These are phyloP conservation scores for Nitzschia inconspicua DNA, from an alignment of 108 stramenopile genomes.

Conservation along the genomic window DNA sequence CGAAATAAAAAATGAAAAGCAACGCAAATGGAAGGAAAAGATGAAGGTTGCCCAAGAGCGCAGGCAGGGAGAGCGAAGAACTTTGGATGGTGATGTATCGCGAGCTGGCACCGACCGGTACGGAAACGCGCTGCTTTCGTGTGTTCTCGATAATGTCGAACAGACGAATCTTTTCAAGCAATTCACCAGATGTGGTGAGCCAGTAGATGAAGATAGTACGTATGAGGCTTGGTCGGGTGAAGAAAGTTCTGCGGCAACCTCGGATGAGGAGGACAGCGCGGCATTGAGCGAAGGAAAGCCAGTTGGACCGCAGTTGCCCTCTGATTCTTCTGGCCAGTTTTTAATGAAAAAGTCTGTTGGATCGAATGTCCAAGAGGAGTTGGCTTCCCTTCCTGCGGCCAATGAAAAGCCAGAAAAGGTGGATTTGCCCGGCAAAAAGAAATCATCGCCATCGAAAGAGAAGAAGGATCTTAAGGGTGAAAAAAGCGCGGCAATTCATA, in stretches of 20 bases:
- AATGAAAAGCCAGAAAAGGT: too few species aligned
- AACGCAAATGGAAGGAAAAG: constrained; percentile 26
- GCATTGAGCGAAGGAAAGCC: too few species aligned
- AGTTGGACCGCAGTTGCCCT: too few species aligned
- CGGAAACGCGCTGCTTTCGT: neutral
- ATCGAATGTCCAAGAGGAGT: too few species aligned
- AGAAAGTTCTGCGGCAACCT: neutral
- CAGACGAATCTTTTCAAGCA: constrained; percentile 1
- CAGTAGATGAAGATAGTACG: neutral
- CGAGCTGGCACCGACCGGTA: neutral
- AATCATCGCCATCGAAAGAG: too few species aligned
- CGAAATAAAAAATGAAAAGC: constrained; percentile 23
- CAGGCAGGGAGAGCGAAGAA: constrained; percentile 3
- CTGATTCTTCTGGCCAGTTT: too few species aligned
- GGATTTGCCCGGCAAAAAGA: too few species aligned
- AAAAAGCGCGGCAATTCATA: too few species aligned
- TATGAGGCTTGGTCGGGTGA: neutral
- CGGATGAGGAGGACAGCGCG: too few species aligned
- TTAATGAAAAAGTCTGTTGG: too few species aligned
- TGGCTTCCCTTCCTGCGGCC: too few species aligned
- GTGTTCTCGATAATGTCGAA: constrained; percentile 10
- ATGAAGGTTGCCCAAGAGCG: constrained; percentile 19
- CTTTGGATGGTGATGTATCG: constrained; percentile 2
- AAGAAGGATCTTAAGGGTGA: too few species aligned
- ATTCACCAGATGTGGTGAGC: constrained; percentile 1